These are phyloP conservation scores for Cladosporium sp. DNA, from an alignment of 2,329 filamentous ascomycete genomes.

Conservation along the genomic window DNA sequence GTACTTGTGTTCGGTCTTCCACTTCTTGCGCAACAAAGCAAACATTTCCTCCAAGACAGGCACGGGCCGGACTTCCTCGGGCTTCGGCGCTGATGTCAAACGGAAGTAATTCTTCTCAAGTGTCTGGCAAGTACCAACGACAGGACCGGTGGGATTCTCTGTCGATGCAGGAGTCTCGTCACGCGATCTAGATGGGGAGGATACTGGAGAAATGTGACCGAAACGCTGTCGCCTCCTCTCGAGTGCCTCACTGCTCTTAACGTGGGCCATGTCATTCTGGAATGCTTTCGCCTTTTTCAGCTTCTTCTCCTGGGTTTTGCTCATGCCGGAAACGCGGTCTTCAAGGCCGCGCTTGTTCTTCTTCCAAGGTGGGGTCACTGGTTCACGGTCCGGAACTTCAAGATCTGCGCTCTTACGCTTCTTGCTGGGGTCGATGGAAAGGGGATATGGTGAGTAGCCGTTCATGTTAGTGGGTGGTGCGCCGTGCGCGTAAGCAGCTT, in stretches of 20 bases:
- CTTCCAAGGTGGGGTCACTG: slow-evolving; percentile 66
- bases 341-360: slow-evolving; percentile 60
- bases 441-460: slow-evolving; percentile 8
- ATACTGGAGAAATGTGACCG: slow-evolving; percentile 47
- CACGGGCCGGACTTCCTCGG: slow-evolving; percentile 83
- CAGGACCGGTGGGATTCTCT: slow-evolving; percentile 54
- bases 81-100: slow-evolving; percentile 82
- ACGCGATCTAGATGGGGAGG: slow-evolving; percentile 46
- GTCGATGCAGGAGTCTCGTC: slow-evolving; percentile 47
- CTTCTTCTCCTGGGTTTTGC: slow-evolving; percentile 44
- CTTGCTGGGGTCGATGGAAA: slow-evolving; percentile 43
- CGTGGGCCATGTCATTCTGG: slow-evolving; percentile 49
- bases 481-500: slow-evolving; percentile 34
- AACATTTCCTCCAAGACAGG: slow-evolving; percentile 75
- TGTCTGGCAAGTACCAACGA: slow-evolving; percentile 77
- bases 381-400: slow-evolving; percentile 48
- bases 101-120: slow-evolving; percentile 95
- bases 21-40: slow-evolving; percentile 88
- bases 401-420: slow-evolving; percentile 78
- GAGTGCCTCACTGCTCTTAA: slow-evolving; percentile 85
- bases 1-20: slow-evolving; percentile 91
- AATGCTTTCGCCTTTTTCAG: slow-evolving; percentile 31
- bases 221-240: slow-evolving; percentile 90
- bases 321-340: slow-evolving; percentile 68
- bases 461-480: slow-evolving; percentile 28